Conservation (phyloP, 2,329 filamentous ascomycete species). For the Neonectria coccinea region DNA sequence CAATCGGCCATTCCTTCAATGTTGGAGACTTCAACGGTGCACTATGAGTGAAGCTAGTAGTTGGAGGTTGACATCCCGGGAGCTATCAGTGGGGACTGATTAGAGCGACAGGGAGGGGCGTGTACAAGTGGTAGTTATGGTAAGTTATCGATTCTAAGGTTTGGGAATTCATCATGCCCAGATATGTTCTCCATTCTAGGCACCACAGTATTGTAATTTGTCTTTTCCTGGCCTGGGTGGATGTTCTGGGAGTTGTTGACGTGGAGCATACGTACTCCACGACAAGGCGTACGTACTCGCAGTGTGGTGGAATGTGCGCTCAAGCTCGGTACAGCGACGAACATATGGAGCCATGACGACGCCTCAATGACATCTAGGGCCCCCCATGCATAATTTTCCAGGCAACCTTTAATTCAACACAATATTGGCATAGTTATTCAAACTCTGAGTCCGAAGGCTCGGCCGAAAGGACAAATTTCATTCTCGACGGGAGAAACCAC, state of each 20-base stretch:
- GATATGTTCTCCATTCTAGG: neutral
- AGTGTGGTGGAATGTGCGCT: neutral
- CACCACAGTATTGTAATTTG: neutral
- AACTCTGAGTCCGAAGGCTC: neutral
- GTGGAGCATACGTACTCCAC: slow-evolving; percentile 26
- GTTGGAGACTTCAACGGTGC: neutral
- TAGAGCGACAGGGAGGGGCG: neutral
- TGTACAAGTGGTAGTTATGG: neutral
- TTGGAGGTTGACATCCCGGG: neutral
- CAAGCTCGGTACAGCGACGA: neutral
- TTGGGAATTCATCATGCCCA: neutral
- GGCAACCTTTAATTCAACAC: neutral
- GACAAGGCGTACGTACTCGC: slow-evolving; percentile 19
- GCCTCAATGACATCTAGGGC: neutral
- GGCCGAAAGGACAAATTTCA: neutral
- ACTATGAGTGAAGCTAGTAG: neutral
- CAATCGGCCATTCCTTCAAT: neutral
- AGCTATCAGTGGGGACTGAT: neutral
- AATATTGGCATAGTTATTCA: neutral
- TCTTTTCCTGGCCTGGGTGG: neutral
- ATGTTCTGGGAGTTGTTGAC: slow-evolving; percentile 2
- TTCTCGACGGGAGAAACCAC: neutral
- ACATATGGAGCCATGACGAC: slow-evolving; percentile 13
- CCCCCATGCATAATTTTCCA: neutral
- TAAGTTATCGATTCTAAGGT: too few species aligned